phyloP scores from a whole-genome alignment of 208 protist species.

The Trypanosoma platydactyli region DNA sequence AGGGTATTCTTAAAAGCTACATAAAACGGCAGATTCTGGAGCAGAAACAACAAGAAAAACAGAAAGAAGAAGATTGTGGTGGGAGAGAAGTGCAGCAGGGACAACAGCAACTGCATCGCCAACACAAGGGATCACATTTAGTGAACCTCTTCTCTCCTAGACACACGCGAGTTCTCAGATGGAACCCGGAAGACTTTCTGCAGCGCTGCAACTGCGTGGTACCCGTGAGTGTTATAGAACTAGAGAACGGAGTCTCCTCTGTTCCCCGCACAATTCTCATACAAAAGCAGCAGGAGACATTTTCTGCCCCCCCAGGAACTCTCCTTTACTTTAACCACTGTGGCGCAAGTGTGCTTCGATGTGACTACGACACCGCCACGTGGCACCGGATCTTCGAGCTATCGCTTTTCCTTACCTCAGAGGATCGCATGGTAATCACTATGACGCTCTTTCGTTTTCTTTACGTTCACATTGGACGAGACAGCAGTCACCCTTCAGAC shows the following conservation, averaged over 20 bases:
- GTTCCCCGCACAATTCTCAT: conserved; percentile 5
- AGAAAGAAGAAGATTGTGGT: not conserved
- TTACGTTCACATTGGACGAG: conserved; percentile 52
- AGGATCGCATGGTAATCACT: conserved; percentile 63
- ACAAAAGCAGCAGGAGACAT: not conserved
- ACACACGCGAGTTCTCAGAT: not conserved
- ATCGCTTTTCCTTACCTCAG: conserved; percentile 41
- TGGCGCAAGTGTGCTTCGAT: conserved; percentile 48
- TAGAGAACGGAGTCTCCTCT: conserved; percentile 4
- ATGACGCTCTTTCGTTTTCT: conserved; percentile 47
- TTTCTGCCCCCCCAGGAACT: not conserved
- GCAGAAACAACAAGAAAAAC: not conserved
- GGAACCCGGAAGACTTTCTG: conserved; percentile 13
- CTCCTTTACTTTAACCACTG: conserved; percentile 61
- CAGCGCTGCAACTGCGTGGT: conserved; percentile 3
- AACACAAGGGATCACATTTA: too few species aligned
- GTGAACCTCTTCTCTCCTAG: not conserved
- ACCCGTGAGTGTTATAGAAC: conserved; percentile 7
- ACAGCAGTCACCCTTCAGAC: conserved; percentile 31
- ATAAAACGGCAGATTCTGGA: not conserved
- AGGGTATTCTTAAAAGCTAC: conserved; percentile 13
- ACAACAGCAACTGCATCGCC: too few species aligned
- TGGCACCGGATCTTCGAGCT: conserved; percentile 64
- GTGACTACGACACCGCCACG: conserved; percentile 63
- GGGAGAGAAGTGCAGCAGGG: too few species aligned